Evolutionary conservation across 331 rosid species (phyloP), one percentile per base, ranked within the genome.

Genomic region (Stylosanthes scabra): DNA sequence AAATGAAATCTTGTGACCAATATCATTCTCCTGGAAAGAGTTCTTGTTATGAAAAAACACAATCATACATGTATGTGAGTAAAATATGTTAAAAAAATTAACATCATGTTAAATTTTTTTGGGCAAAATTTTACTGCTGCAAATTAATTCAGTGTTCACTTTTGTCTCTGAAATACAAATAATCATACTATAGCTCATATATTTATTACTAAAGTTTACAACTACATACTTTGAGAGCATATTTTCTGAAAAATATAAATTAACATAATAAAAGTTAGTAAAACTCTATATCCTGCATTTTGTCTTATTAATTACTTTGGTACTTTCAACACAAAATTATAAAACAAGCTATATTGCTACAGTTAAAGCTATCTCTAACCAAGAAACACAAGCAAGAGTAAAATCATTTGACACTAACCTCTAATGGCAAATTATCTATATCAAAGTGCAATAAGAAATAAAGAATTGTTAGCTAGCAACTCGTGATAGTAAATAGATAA

Each of bases 341-440:
- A 16, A 20, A 20, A 20, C 20, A 51, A 56, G 54, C 44, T 61
- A 6, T 59, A 58, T 41, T 13, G 47, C 47, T 50, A 8, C 51
- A 66, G 76, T 60, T 71, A 29, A 39, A 64, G 56, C 29, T 12
- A 71, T 49, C 37, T 27, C 60, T 27, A 59, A 59, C 69, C 37
- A 59, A 59, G 54, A 58, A 45, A 46, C 51, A 46, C 37, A 31
- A 31, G 37, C 37, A 51, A 2, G 16, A 51, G 72, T 25, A 50
- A 60, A 5, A 63, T 41, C 67, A 67, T 13, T 15, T 42, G 50
- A 56, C 59, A 34, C 45, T 34, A 70, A 37, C n/a, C 68, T 28
- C 15, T 52, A 55, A 34, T 62, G 20, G 9, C 71, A 20, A 1
- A 69, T 8, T 4, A 29, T 40, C 49, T 66, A 68, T 64, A 14